Percentiles rank a stretch among this genome's conserved stretches.
phyloP scores from a whole-genome alignment of 2,329 filamentous ascomycete species.

The Ophiostoma australiae region DNA sequence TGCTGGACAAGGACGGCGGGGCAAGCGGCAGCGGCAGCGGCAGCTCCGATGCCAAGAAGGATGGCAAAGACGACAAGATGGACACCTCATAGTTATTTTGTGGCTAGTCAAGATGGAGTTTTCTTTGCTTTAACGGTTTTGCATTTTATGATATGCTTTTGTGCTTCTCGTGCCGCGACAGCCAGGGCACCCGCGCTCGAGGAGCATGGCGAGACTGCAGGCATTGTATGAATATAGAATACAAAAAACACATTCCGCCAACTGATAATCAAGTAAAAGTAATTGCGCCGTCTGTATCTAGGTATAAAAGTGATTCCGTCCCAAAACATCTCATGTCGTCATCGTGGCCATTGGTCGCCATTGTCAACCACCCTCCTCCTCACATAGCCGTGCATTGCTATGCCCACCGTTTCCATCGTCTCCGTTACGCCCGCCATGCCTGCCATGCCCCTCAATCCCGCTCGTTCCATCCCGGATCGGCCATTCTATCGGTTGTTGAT shows the following conservation, averaged over 20 bases:
- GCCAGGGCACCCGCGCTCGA: background rate
- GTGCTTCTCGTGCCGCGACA: background rate
- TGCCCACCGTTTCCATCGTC: constrained; percentile 1
- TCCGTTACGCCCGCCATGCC: background rate
- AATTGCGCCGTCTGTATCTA: background rate
- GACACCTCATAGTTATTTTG: constrained; percentile 63
- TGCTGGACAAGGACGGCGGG: constrained; percentile 61
- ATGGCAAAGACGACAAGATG: constrained; percentile 68
- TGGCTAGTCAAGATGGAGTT: too few relatives aligned
- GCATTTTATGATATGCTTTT: constrained; percentile 3
- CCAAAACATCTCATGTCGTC: constrained; percentile 4
- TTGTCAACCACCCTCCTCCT: background rate
- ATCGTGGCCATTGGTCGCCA: constrained; percentile 1
- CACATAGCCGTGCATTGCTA: constrained; percentile 10
- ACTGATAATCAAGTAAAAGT: background rate
- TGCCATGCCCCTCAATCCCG: background rate
- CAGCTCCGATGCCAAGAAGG: constrained; percentile 44
- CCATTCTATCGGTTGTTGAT: constrained; percentile 53
- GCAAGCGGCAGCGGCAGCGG: constrained; percentile 46
- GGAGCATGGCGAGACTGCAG: background rate
- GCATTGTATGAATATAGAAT: constrained; percentile 13
- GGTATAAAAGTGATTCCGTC: background rate
- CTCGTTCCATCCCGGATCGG: background rate
- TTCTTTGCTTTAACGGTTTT: background rate
- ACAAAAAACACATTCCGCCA: background rate